Conservation (phyloP, 2,329 filamentous ascomycete genomes). For the Daldinia sp. region DNA sequence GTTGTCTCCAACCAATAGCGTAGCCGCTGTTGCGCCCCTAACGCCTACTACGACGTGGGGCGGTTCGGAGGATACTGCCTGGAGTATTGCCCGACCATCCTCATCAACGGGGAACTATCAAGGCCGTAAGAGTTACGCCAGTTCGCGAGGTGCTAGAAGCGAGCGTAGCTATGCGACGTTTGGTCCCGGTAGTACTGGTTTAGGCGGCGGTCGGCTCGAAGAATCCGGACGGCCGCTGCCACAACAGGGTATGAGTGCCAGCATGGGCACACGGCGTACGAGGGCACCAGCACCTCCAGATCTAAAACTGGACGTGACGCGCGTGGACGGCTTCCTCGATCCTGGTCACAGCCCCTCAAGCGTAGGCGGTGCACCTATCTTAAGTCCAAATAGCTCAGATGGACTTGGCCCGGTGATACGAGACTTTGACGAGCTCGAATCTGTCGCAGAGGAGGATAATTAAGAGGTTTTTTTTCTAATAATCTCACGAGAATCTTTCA, state of each 20-base stretch:
- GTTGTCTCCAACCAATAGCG: slow-evolving; percentile 33
- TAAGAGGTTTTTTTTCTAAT: neutral
- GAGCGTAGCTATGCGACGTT: slow-evolving; percentile 46
- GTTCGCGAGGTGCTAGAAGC: slow-evolving; percentile 33
- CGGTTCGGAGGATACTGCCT: slow-evolving; percentile 48
- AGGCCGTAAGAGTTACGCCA: slow-evolving; percentile 25
- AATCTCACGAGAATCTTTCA: neutral
- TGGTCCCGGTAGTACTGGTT: slow-evolving; percentile 19
- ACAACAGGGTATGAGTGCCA: slow-evolving; percentile 38
- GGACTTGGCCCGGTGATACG: slow-evolving; percentile 44
- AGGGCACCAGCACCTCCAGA: slow-evolving; percentile 44
- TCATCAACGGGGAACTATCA: slow-evolving; percentile 16
- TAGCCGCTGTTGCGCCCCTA: slow-evolving; percentile 30
- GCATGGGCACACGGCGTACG: slow-evolving; percentile 32
- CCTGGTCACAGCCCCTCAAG: slow-evolving; percentile 37
- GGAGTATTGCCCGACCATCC: slow-evolving; percentile 32
- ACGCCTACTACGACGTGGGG: slow-evolving; percentile 49
- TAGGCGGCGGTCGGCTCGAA: slow-evolving; percentile 17
- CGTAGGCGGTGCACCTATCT: slow-evolving; percentile 27
- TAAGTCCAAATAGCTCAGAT: slow-evolving; percentile 41
- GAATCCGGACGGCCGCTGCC: slow-evolving; percentile 27
- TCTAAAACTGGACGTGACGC: slow-evolving; percentile 35
- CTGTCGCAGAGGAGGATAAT: slow-evolving; percentile 44
- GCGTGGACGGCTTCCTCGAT: slow-evolving; percentile 43
- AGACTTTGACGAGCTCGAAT: slow-evolving; percentile 51